Evolutionary conservation across 805 yeast species (phyloP).

Genomic region (Wickerhamiella cacticola): DNA sequence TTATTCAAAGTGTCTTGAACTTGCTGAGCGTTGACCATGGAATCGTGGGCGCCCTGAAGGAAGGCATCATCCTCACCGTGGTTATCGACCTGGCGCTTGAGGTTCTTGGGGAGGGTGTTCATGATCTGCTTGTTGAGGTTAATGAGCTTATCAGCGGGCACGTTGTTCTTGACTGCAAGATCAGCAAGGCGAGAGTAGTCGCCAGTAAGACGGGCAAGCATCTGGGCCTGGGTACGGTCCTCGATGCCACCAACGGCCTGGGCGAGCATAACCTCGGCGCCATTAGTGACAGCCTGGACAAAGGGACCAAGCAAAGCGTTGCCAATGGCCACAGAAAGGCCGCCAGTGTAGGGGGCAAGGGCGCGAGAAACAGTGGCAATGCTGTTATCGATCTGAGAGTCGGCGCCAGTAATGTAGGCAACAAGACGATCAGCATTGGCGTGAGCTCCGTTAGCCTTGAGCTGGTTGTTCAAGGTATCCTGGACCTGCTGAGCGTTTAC

Average conservation of each 20-base stretch:
- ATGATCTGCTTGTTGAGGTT: conserved; percentile 17
- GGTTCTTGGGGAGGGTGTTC: conserved; percentile 11
- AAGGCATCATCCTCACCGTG: conserved; percentile 14
- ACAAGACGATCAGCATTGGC: no score
- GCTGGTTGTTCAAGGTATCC: conserved; percentile 15
- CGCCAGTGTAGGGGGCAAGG: conserved; percentile 18
- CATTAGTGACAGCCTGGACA: conserved; percentile 26
- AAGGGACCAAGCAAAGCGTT: conserved; percentile 23
- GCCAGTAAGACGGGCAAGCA: conserved; percentile 17
- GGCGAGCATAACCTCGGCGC: conserved; percentile 21
- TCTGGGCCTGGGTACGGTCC: conserved; percentile 16
- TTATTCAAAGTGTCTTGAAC: conserved; percentile 14
- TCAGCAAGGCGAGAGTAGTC: conserved; percentile 18
- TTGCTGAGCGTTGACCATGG: conserved; percentile 19
- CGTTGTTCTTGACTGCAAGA: conserved; percentile 16
- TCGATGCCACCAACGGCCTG: conserved; percentile 19
- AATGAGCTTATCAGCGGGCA: conserved; percentile 16
- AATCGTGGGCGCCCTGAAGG: conserved; percentile 7
- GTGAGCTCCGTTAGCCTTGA: conserved; percentile 7
- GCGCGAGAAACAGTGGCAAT: conserved; percentile 18
- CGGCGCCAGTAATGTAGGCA: conserved; percentile 28
- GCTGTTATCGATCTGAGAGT: conserved; percentile 27
- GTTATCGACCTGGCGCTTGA: conserved; percentile 12
- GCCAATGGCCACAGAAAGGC: conserved; percentile 17
- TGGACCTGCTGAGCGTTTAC: conserved; percentile 19